Percentiles rank a stretch among this genome's conserved stretches.
phyloP scores from a whole-genome alignment of 2,329 filamentous ascomycete genomes.

The Venturia oleaginea region DNA sequence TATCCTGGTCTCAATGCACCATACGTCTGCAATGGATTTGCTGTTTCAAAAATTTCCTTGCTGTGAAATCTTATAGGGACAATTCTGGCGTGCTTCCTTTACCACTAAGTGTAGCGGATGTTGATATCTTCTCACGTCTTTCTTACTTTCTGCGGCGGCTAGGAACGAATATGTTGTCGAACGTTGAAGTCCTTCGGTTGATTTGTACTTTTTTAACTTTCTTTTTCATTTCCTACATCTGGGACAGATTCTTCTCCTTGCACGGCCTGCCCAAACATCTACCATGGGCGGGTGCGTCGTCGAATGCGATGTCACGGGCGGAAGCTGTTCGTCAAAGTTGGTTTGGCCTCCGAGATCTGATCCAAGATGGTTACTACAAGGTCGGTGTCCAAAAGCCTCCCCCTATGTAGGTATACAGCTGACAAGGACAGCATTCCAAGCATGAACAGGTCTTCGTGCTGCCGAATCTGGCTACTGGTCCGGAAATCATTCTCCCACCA shows the following conservation, averaged over 20 bases:
- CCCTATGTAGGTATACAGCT: background rate
- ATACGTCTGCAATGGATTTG: background rate
- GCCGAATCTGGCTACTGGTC: slow-evolving; percentile 13
- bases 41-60: background rate
- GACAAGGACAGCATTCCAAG: slow-evolving; percentile 8
- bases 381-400: background rate
- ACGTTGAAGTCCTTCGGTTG: background rate
- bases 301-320: background rate
- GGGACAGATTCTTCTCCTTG: slow-evolving; percentile 12
- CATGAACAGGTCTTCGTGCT: slow-evolving; percentile 10
- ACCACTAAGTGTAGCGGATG: background rate
- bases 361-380: slow-evolving; percentile 11
- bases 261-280: slow-evolving; percentile 11
- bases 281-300: slow-evolving; percentile 11
- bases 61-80: background rate
- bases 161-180: background rate
- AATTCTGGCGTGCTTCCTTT: background rate
- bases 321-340: slow-evolving; percentile 1
- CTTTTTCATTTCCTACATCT: slow-evolving; percentile 12
- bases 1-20: background rate
- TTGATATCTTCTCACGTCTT: background rate
- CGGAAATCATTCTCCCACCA: slow-evolving; percentile 27
- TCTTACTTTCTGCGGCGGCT: background rate
- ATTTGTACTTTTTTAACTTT: background rate
- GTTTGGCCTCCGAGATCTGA: slow-evolving; percentile 12